A percentile compares a stretch with the other conserved stretches of the same genome.
phyloP scores from a whole-genome alignment of 352 stramenopile genomes.

The Phytophthora agathidicida region DNA sequence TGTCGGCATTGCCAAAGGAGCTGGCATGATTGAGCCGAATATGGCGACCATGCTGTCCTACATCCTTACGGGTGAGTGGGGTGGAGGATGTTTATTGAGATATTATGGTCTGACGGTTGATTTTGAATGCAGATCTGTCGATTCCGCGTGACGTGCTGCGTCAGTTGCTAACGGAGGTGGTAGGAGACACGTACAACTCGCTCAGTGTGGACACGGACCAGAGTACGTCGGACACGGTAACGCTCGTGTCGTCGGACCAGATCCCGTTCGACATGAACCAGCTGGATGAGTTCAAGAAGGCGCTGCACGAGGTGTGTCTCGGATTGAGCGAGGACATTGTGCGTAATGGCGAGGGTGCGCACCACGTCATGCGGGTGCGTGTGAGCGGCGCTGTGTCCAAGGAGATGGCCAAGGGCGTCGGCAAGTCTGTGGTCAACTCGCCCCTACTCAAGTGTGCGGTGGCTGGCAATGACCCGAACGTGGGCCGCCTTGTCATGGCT shows the following conservation, averaged over 20 bases:
- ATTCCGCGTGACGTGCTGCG: constrained; percentile 85
- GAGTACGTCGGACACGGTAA: constrained; percentile 97
- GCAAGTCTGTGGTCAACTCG: constrained; percentile 94
- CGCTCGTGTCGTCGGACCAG: constrained; percentile 95
- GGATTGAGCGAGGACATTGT: constrained; percentile 97
- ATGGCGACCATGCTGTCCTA: constrained; percentile 94
- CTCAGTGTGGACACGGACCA: constrained; percentile 98
- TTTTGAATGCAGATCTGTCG: constrained; percentile 54
- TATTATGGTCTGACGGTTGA: neutral
- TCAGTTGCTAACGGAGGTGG: constrained; percentile 77
- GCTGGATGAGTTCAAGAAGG: constrained; percentile 91
- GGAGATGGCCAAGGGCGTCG: constrained; percentile 87
- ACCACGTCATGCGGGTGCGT: constrained; percentile 96
- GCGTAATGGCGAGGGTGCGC: constrained; percentile 97
- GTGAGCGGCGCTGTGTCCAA: constrained; percentile 87
- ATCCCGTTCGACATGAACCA: constrained; percentile 83
- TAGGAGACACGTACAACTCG: constrained; percentile 91
- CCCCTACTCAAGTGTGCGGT: constrained; percentile 98
- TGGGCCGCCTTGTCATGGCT: constrained; percentile 95
- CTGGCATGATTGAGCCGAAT: constrained; percentile 99
- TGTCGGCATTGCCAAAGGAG: constrained; percentile 98
- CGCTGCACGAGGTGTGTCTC: constrained; percentile 92
- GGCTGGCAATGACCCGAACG: constrained; percentile 98
- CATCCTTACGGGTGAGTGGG: constrained; percentile 78
- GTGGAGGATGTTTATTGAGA: neutral